Evolutionary conservation across 2,329 filamentous ascomycete genomes (phyloP), one percentile per base, ranked within the genome.

Genomic region (Penicillium thymicola): DNA sequence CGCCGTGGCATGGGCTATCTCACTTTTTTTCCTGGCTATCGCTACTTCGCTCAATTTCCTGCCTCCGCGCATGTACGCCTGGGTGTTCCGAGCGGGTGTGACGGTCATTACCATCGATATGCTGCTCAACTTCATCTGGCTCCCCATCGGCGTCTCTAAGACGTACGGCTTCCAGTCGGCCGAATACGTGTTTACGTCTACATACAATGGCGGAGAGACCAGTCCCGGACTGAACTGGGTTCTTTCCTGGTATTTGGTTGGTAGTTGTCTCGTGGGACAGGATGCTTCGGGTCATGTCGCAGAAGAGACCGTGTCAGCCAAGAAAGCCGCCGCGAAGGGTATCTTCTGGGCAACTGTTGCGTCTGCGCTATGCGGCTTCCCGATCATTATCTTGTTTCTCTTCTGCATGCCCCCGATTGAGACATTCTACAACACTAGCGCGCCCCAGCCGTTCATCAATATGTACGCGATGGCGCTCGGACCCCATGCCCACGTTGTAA

Each of bases 101-200:
- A 68, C 64, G 25, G 61, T 78, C 37, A 78, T 79, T 45, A 56
- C 75, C 16, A 65, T 79, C 38, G 77, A 79, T 60, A 78, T 78
- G 61, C 52, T 76, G 38, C 68, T 79, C 49, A 79, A 79, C 67
- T 72, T 79, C 51, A 76, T 78, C 59, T 79, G 77, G 77, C 67
- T 79, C 30, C 76, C 77, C 1, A 78, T 79, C 41, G 76, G 72
- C 1, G 75, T 78, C 1, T 74, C 73, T 4, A 70, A 75, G 49
- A 75, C 72, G 0, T 78, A 78, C 58, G 77, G 77, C 7, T 79
- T 79, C 53, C 76, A 77, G 50, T 65, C 72, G 18, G 76, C 76
- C 6, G 70, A 75, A 49, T 78, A 72, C 50, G 76, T 77, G n/a
- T 78, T 78, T 61, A 78, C 74, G 4, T 70, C 75, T 45, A 76